Percentiles rank a stretch among this genome's conserved stretches.
Conservation (phyloP, 345 rosid species). For the Gossypium stocksii region DNA sequence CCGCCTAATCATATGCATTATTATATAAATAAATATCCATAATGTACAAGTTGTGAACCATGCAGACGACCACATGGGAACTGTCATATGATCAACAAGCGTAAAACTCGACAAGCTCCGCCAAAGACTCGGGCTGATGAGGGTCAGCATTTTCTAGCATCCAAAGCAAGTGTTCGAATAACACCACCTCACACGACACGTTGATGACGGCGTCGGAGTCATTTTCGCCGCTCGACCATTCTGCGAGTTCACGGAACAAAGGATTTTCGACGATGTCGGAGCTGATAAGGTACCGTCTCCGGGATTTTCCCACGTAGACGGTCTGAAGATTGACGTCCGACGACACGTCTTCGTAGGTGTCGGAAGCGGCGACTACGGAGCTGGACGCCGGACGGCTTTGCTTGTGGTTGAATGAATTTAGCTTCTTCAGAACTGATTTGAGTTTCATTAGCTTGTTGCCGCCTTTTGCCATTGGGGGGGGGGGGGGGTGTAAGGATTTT, state of each 20-base stretch:
- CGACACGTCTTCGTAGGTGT: constrained; percentile 21
- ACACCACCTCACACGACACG: constrained; percentile 81
- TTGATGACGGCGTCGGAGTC: constrained; percentile 32
- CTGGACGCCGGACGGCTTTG: constrained; percentile 30
- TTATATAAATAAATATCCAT: not conserved
- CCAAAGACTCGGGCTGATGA: constrained; percentile 61
- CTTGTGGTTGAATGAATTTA: constrained; percentile 69
- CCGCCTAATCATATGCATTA: constrained; percentile 13
- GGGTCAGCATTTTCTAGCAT: constrained; percentile 82
- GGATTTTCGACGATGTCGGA: constrained; percentile 48
- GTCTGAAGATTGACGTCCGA: constrained; percentile 43
- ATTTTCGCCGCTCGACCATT: constrained; percentile 29
- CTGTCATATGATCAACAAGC: constrained; percentile 37
- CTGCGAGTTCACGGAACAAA: constrained; percentile 44
- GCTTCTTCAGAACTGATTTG: constrained; percentile 73
- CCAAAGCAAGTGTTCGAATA: constrained; percentile 96
- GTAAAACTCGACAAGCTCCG: constrained; percentile 82
- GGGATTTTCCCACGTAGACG: constrained; percentile 77
- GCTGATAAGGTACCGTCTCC: constrained; percentile 63
- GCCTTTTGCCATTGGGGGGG: constrained; percentile 55
- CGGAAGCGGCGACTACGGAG: constrained; percentile 31
- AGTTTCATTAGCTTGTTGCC: constrained; percentile 73
- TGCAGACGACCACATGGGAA: constrained; percentile 5
- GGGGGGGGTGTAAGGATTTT: not conserved
- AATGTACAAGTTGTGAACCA: constrained; percentile 25